phyloP scores from a whole-genome alignment of 83 land plant species.

The Picea abies region DNA sequence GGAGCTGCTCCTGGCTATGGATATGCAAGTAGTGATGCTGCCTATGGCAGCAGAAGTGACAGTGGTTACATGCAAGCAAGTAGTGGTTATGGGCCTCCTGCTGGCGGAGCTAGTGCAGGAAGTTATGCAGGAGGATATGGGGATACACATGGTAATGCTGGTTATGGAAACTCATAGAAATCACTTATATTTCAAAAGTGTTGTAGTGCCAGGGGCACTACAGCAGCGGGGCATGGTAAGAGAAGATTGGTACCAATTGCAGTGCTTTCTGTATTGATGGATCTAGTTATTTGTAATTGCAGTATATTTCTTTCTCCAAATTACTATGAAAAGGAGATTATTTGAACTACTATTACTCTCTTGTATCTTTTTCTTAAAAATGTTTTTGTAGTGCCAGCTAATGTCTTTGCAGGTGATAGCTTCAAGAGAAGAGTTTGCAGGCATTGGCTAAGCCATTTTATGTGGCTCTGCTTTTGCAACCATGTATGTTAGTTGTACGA shows the following conservation, averaged over 20 bases:
- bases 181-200: background rate
- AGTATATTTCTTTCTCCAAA: background rate
- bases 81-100: conserved; percentile 29
- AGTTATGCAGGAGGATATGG: conserved; percentile 35
- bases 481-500: conserved; percentile 9
- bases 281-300: conserved; percentile 1
- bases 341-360: background rate
- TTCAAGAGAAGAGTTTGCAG: conserved; percentile 16
- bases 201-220: background rate
- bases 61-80: conserved; percentile 29
- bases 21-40: conserved; percentile 13
- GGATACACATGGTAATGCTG: conserved; percentile 25
- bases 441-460: conserved; percentile 12
- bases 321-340: conserved; percentile 3
- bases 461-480: conserved; percentile 3
- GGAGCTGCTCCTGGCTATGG: conserved; percentile 19
- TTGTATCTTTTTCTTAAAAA: conserved; percentile 2
- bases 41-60: conserved; percentile 21
- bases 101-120: conserved; percentile 23
- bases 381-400: conserved; percentile 10
- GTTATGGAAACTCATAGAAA: conserved; percentile 38
- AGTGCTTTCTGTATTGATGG: background rate
- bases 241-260: conserved; percentile 26
- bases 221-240: conserved; percentile 10
- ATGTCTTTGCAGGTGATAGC: conserved; percentile 17